phyloP scores from a whole-genome alignment of 495 filamentous ascomycete genomes.

The Trichoderma gamsii region DNA sequence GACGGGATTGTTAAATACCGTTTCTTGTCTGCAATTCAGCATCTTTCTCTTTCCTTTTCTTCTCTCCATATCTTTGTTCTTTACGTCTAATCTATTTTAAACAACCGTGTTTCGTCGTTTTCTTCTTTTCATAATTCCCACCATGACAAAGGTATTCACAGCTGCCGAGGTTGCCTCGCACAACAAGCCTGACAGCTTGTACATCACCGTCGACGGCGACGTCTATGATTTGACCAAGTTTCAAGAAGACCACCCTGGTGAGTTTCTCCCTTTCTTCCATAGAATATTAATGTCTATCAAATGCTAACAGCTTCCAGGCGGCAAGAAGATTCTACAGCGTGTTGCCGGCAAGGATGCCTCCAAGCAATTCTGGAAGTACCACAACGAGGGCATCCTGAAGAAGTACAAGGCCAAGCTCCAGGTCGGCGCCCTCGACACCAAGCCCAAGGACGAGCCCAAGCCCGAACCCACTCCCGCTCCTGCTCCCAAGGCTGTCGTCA shows the following conservation, averaged over 20 bases:
- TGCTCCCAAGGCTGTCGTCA: constrained; percentile 46
- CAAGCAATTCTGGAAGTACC: constrained; percentile 99
- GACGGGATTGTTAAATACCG: no score
- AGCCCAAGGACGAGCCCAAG: constrained; percentile 61
- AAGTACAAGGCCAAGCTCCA: constrained; percentile 86
- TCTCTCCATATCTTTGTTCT: no score
- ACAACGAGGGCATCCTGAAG: constrained; percentile 88
- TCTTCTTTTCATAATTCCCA: constrained; percentile 26
- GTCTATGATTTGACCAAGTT: constrained; percentile 96
- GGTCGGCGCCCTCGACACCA: constrained; percentile 84
- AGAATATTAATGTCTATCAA: neutral
- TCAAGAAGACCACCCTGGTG: constrained; percentile 87
- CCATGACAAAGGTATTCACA: constrained; percentile 84
- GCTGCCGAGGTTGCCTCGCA: constrained; percentile 82
- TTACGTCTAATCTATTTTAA: no score
- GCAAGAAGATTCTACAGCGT: constrained; percentile 94
- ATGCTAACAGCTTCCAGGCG: constrained; percentile 50
- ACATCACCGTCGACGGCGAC: constrained; percentile 89
- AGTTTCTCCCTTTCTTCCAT: constrained; percentile 17
- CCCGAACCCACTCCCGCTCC: constrained; percentile 48
- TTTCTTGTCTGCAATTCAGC: no score
- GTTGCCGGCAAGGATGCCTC: constrained; percentile 95
- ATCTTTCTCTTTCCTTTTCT: no score
- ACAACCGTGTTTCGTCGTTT: neutral
- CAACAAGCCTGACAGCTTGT: constrained; percentile 78